Conservation (phyloP, 345 rosid species). For the Populus tremula region DNA sequence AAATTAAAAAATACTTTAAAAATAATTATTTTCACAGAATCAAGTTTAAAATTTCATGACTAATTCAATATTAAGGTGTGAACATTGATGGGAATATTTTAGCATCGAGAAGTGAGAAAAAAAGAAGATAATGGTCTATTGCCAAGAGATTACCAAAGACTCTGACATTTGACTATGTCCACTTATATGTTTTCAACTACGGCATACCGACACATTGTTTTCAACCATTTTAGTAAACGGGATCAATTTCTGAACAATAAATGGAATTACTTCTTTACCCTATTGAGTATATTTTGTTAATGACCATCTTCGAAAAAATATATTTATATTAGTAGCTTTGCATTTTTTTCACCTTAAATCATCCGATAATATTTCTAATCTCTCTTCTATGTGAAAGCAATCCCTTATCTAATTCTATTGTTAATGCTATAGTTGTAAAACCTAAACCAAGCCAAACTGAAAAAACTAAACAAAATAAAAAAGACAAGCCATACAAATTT, state of each 20-base stretch:
- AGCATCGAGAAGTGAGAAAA: neutral
- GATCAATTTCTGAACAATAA: neutral
- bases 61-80: neutral
- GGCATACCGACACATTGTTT: neutral
- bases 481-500: too few relatives aligned
- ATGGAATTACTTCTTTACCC: neutral
- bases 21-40: too few relatives aligned
- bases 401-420: neutral
- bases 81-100: neutral
- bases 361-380: neutral
- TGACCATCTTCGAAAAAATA: neutral
- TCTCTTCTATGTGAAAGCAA: neutral
- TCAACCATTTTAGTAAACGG: neutral
- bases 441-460: fast-evolving
- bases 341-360: too few relatives aligned
- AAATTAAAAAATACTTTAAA: too few relatives aligned
- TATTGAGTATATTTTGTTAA: neutral
- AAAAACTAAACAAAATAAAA: too few relatives aligned
- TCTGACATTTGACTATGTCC: neutral
- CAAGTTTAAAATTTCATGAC: too few relatives aligned
- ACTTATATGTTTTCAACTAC: neutral
- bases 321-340: neutral
- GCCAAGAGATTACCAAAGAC: neutral
- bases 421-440: neutral
- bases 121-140: neutral